Conservation (phyloP, 2,329 filamentous ascomycete species). For the Juglanconis sp. region DNA sequence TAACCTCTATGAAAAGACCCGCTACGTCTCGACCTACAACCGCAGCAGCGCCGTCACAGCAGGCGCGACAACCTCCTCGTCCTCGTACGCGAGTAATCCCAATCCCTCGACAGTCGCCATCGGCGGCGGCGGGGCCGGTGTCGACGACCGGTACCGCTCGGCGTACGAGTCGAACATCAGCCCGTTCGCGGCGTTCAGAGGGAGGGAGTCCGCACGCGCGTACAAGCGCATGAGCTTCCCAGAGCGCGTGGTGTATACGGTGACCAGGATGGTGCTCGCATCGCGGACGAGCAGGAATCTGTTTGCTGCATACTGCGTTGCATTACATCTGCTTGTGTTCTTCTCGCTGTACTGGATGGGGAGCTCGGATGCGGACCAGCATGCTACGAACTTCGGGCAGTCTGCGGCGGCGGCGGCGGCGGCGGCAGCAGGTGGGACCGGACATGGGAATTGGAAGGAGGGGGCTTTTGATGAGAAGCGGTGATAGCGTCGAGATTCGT, state of each 20-base stretch:
- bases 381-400: conserved; percentile 55
- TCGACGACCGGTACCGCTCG: conserved; percentile 70
- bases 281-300: conserved; percentile 88
- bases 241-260: conserved; percentile 83
- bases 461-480: conserved; percentile 48
- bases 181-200: conserved; percentile 91
- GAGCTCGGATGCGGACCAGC: conserved; percentile 60
- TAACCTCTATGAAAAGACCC: conserved; percentile 93
- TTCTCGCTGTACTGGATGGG: conserved; percentile 83
- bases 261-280: conserved; percentile 86
- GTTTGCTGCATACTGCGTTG: conserved; percentile 88
- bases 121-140: conserved; percentile 51
- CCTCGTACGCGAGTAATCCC: conserved; percentile 62
- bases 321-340: conserved; percentile 84
- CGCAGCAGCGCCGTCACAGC: conserved; percentile 55
- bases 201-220: conserved; percentile 85
- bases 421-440: conserved; percentile 36
- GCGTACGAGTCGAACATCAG: conserved; percentile 95
- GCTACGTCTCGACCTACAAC: conserved; percentile 93
- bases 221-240: conserved; percentile 91
- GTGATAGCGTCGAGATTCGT: neutral
- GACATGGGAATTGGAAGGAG: conserved; percentile 51
- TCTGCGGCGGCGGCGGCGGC: conserved; percentile 41
- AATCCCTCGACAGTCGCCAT: conserved; percentile 70
- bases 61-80: conserved; percentile 48